Base-by-base conservation (phyloP, 1,284 basidiomycete species). In the Phlebopus sp. region DNA sequence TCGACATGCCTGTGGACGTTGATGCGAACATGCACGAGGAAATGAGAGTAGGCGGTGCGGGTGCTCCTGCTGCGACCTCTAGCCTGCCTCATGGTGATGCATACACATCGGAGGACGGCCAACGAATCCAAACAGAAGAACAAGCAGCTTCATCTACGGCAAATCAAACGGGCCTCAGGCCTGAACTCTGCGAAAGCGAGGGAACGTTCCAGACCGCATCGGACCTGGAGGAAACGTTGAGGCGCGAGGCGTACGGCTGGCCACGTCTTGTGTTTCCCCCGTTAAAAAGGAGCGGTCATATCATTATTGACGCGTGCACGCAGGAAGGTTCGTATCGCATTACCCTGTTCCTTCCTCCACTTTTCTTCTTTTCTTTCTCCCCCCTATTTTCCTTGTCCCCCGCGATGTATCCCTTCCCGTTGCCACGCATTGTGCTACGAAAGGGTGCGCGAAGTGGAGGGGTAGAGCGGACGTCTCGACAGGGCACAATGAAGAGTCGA, bases 231-330 rank as follows among this genome's bases (percentile, higher is more conserved):
- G 72, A 69, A 32, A 68, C 72, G 31, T 66, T 90, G 53, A 72
- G 81, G 52, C 66, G 73, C 23, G 87, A 90, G 65, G 81, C 91
- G 5, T 92, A 84, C 55, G 69, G 73, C 44, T 98, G 96, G 96
- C 92, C 96, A 29, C 81, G 97, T 43, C 77, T 99, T 29, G 79
- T 98, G 37, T 89, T 90, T 56, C 83, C 93, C 17, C 95, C 96
- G 13, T 63, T 97, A 59, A 98, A 97, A 69, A 84, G 85, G 52
- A 90, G 86, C 54, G 96, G 96, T 0, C 96, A 99, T 67, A 82
- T 98, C 51, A 89, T 96, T 46, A 73, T 99, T 52, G 96, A 99
- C 64, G 83, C 86, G 6, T 99, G 97, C 68, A 87, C 85, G 15
- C 62, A 81, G 1, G 79, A 89, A 70, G 94, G 93, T 88, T 56